Conservation (phyloP, 2,329 filamentous ascomycete species). For the Elsinoe australis region DNA sequence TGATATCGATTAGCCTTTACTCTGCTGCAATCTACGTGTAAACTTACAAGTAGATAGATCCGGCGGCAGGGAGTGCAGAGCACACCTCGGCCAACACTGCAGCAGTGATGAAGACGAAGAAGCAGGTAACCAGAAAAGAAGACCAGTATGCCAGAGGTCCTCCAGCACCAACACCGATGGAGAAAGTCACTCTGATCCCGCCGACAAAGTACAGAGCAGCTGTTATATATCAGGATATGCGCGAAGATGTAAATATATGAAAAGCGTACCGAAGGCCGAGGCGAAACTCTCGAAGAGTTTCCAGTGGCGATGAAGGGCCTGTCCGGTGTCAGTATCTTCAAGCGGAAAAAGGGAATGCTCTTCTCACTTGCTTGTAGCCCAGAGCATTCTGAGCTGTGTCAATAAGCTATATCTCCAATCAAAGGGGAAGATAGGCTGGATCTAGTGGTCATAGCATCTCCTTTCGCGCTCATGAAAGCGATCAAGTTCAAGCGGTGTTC, state of each 20-base stretch:
- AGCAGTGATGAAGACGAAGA: slow-evolving; percentile 55
- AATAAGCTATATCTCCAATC: slow-evolving; percentile 18
- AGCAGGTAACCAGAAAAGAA: slow-evolving; percentile 51
- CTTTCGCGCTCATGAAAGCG: slow-evolving; percentile 36
- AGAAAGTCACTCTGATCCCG: slow-evolving; percentile 52
- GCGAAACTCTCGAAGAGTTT: slow-evolving; percentile 53
- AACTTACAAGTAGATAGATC: slow-evolving; percentile 48
- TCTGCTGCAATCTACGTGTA: neutral
- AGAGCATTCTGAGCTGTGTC: slow-evolving; percentile 37
- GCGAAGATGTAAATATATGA: too few relatives aligned
- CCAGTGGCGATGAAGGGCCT: slow-evolving; percentile 52
- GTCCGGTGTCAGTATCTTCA: slow-evolving; percentile 20
- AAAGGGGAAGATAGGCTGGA: slow-evolving; percentile 20
- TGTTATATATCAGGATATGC: slow-evolving; percentile 27
- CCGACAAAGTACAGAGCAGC: slow-evolving; percentile 56
- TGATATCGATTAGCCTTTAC: too few relatives aligned
- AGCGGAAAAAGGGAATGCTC: slow-evolving; percentile 20
- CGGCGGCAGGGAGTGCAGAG: slow-evolving; percentile 51
- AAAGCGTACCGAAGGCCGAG: slow-evolving; percentile 54
- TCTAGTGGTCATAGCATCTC: slow-evolving; percentile 32
- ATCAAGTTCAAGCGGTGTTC: slow-evolving; percentile 35
- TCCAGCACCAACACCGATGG: slow-evolving; percentile 54
- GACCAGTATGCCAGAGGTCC: slow-evolving; percentile 57
- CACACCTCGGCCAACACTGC: slow-evolving; percentile 55
- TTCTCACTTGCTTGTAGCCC: slow-evolving; percentile 50